Base-by-base conservation (phyloP, 768 basidiomycete genomes). In the Boletus rufocinnamomeus region DNA sequence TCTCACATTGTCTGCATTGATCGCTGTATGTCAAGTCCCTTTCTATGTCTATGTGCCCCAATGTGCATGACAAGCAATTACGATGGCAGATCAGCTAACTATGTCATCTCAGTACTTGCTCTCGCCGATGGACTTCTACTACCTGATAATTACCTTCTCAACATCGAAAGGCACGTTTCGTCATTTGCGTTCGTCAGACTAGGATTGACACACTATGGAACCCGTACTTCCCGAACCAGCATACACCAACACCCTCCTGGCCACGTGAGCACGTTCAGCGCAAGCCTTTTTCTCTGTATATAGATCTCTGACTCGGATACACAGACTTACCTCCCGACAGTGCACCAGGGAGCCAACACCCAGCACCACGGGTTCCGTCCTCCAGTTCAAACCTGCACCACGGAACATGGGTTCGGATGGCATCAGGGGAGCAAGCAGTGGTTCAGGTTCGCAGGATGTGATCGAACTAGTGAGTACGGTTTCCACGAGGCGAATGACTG, bases 191-290 rank as follows among this genome's bases (percentile, higher is more conserved):
- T 13, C 4, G 13, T 46, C 45, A 21, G 14, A 30, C 19, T 14
- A 32, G 11, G 19, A 30, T n/a, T n/a, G 28, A 30, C 43, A 7
- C 14, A 44, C 8, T 25, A 44, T 25, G 7, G 21, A n/a, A 48
- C n/a, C 19, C 7, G 13, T 32, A 2, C 28, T 21, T n/a, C 28
- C 6, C 9, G 17, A 37, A 27, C 8, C 35, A 52, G 51, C 51
- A 28, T 52, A 52, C 13, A 52, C 51, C 27, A 52, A 52, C 51
- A 52, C 51, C 11, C 25, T 52, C 37, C n/a, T 52, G 4, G 51
- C 51, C 13, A 21, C 51, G 51, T 52, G 21, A 40, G 51, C 19
- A 30, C n/a, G 6, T 50, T 14, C 48, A 50, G 14, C 8, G 19
- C 11, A 35, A 9, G 6, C n/a, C 28, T 10, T 50, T 17, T 19